phyloP scores from a whole-genome alignment of 495 filamentous ascomycete species.

The Parathielavia appendiculata region DNA sequence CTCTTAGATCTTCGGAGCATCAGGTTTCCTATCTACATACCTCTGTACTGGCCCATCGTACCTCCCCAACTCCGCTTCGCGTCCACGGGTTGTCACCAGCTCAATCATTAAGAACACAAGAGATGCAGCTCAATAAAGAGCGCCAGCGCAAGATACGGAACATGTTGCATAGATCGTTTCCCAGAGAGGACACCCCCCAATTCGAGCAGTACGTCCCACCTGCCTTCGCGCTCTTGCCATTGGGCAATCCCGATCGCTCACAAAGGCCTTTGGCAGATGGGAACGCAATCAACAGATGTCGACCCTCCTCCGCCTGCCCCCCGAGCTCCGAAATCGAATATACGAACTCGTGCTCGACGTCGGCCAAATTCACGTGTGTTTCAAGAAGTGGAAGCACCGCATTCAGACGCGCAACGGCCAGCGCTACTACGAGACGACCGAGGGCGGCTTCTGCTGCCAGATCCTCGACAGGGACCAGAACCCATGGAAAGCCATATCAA shows the following conservation, averaged over 20 bases:
- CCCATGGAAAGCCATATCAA: conserved; percentile 19
- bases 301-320: conserved; percentile 35
- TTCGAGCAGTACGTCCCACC: conserved; percentile 23
- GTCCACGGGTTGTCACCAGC: background rate
- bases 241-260: background rate
- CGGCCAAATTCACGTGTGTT: conserved; percentile 32
- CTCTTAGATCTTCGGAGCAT: background rate
- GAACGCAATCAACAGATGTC: conserved; percentile 25
- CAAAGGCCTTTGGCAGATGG: conserved; percentile 14
- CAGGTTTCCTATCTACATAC: no score
- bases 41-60: no score
- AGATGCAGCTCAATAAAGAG: conserved; percentile 24
- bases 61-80: background rate
- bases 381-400: conserved; percentile 22
- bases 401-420: conserved; percentile 8
- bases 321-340: conserved; percentile 40
- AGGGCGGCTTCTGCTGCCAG: conserved; percentile 26
- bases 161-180: conserved; percentile 15
- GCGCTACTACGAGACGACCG: conserved; percentile 12
- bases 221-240: background rate
- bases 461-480: conserved; percentile 19
- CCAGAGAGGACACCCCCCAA: conserved; percentile 17
- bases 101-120: background rate
- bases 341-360: conserved; percentile 32
- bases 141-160: conserved; percentile 27